Percentiles rank a stretch among this genome's conserved stretches.
Evolutionary conservation across 2,329 filamentous ascomycete species (phyloP).

Genomic region (Penicillium expansum): DNA sequence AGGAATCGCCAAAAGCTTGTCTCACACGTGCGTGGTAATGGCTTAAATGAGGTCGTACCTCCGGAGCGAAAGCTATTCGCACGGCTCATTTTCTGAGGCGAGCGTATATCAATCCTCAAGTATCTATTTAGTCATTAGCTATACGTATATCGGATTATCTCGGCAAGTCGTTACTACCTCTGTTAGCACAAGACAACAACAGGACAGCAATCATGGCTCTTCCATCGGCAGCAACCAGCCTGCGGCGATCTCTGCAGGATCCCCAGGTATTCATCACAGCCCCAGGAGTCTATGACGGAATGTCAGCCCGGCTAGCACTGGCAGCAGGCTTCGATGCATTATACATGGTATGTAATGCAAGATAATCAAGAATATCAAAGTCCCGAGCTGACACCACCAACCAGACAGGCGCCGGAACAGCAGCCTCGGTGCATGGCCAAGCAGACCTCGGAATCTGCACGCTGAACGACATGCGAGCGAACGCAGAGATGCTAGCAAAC

Average conservation of each 20-base stretch:
- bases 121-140: background rate
- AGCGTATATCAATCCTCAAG: background rate
- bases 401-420: conserved; percentile 53
- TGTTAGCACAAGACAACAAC: background rate
- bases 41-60: background rate
- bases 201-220: conserved; percentile 22
- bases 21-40: conserved; percentile 4
- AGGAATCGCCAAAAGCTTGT: conserved; percentile 9
- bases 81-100: background rate
- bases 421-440: conserved; percentile 49
- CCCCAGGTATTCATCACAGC: conserved; percentile 42
- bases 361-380: too few species aligned
- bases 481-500: conserved; percentile 55
- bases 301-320: conserved; percentile 51
- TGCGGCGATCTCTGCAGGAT: conserved; percentile 36
- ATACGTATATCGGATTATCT: background rate
- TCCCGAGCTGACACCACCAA: background rate
- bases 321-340: conserved; percentile 50
- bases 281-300: conserved; percentile 53
- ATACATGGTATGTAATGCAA: conserved; percentile 48
- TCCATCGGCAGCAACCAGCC: conserved; percentile 29
- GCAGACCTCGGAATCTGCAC: conserved; percentile 53
- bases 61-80: background rate
- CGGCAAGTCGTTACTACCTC: background rate
- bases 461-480: conserved; percentile 52